Conservation (phyloP, 768 basidiomycete genomes). For the Kwoniella bestiolae region DNA sequence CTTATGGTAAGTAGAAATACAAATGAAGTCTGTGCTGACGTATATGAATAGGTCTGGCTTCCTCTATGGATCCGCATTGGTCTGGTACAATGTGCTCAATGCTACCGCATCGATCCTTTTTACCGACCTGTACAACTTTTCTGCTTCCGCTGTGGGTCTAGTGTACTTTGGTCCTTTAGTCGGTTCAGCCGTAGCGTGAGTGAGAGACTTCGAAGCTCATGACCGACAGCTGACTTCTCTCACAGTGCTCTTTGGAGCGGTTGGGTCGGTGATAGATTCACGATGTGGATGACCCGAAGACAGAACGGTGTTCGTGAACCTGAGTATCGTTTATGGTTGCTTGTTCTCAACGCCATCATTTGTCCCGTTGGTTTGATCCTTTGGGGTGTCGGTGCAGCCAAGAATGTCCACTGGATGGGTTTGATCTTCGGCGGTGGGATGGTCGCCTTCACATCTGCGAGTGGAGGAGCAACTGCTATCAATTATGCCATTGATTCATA, state of each 20-base stretch:
- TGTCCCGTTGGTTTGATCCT: conserved; percentile 13
- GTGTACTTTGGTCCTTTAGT: conserved; percentile 6
- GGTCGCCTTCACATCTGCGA: conserved; percentile 9
- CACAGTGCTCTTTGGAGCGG: conserved; percentile 4
- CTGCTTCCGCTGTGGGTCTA: conserved; percentile 5
- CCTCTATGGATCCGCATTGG: conserved; percentile 7
- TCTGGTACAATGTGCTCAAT: conserved; percentile 18
- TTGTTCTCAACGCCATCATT: background rate
- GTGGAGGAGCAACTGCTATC: conserved; percentile 8
- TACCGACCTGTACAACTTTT: background rate
- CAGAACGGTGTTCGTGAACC: conserved; percentile 10
- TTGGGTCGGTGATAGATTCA: conserved; percentile 8
- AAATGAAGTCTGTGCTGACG: no score
- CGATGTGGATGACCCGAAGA: conserved; percentile 4
- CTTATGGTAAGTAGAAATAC: conserved; percentile 5
- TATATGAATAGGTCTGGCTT: conserved; percentile 22
- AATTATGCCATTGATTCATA: conserved; percentile 21
- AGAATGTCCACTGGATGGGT: conserved; percentile 17
- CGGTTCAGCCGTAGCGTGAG: background rate
- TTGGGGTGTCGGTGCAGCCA: conserved; percentile 21
- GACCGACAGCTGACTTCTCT: background rate
- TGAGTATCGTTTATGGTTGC: conserved; percentile 15
- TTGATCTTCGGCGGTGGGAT: conserved; percentile 15
- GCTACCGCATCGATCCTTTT: conserved; percentile 6
- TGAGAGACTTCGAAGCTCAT: background rate